These are phyloP conservation scores for Parsonsia alboflavescens DNA, from an alignment of 257 asterid genomes.

Conservation along the genomic window DNA sequence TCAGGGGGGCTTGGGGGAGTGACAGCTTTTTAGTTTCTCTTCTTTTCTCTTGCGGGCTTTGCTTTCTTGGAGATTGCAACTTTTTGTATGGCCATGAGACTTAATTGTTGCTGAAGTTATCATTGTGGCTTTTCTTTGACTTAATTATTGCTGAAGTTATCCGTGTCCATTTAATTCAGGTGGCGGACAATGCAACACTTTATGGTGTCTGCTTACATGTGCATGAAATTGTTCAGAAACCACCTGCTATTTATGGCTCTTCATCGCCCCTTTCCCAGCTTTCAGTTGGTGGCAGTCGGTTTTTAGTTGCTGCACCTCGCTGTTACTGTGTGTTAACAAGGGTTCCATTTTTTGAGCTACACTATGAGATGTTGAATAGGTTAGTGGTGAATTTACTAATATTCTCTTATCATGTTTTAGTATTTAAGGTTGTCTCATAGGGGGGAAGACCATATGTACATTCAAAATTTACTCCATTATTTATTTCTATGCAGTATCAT, in stretches of 20 bases:
- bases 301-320: conserved; percentile 91
- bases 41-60: conserved; percentile 1
- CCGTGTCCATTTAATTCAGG: conserved; percentile 48
- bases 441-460: conserved; percentile 8
- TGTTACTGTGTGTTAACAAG: conserved; percentile 89
- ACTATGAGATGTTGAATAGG: conserved; percentile 88
- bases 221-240: conserved; percentile 81
- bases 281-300: conserved; percentile 47
- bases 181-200: conserved; percentile 83
- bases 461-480: conserved; percentile 24
- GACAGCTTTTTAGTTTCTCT: neutral
- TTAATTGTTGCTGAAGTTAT: conserved; percentile 18
- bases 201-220: conserved; percentile 92
- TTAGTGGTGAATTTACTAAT: conserved; percentile 22
- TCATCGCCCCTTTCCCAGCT: conserved; percentile 51
- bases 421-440: neutral
- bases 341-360: conserved; percentile 88
- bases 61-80: conserved; percentile 1
- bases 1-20: neutral
- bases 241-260: conserved; percentile 51
- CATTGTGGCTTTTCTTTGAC: neutral
- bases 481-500: conserved; percentile 65
- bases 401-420: conserved; percentile 2
- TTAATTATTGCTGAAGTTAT: conserved; percentile 17
- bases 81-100: neutral